These are phyloP conservation scores for Phytophthora pinifolia DNA, from an alignment of 352 stramenopile genomes.

Conservation along the genomic window DNA sequence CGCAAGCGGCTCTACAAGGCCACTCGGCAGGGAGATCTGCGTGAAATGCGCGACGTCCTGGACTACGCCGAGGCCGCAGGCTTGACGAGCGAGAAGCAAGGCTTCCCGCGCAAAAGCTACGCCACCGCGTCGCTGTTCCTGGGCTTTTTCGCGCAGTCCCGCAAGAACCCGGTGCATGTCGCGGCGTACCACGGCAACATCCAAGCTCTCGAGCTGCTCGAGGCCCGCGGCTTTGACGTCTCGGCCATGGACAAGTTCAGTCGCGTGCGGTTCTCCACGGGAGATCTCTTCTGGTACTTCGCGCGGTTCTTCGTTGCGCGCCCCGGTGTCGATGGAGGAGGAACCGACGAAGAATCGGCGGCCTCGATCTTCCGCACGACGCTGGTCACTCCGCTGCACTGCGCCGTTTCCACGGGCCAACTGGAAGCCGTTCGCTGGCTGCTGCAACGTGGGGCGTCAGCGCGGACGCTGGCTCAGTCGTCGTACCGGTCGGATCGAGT, in stretches of 20 bases:
- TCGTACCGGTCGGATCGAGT: conserved; percentile 75
- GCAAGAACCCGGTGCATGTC: conserved; percentile 83
- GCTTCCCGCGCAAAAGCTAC: conserved; percentile 68
- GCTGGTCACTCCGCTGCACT: conserved; percentile 81
- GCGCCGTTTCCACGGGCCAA: conserved; percentile 69
- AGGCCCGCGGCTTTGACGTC: conserved; percentile 53
- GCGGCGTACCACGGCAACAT: conserved; percentile 79
- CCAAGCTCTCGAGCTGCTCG: conserved; percentile 58
- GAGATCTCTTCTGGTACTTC: conserved; percentile 84
- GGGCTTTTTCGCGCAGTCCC: conserved; percentile 57
- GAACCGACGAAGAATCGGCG: conserved; percentile 57
- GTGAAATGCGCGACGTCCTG: conserved; percentile 63
- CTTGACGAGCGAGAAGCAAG: conserved; percentile 34
- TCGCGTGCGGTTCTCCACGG: conserved; percentile 76
- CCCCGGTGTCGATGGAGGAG: conserved; percentile 32
- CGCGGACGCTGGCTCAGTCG: conserved; percentile 50
- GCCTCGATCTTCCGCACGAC: conserved; percentile 83
- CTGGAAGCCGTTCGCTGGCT: conserved; percentile 72
- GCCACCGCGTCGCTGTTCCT: conserved; percentile 46
- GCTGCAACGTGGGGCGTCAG: conserved; percentile 56
- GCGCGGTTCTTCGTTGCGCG: conserved; percentile 67
- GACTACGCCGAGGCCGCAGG: conserved; percentile 49
- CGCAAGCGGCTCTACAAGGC: conserved; percentile 77
- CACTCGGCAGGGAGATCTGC: conserved; percentile 60
- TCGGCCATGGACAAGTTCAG: conserved; percentile 77